These are phyloP conservation scores for Fusarium humuli DNA, from an alignment of 2,329 filamentous ascomycete genomes.

Conservation along the genomic window DNA sequence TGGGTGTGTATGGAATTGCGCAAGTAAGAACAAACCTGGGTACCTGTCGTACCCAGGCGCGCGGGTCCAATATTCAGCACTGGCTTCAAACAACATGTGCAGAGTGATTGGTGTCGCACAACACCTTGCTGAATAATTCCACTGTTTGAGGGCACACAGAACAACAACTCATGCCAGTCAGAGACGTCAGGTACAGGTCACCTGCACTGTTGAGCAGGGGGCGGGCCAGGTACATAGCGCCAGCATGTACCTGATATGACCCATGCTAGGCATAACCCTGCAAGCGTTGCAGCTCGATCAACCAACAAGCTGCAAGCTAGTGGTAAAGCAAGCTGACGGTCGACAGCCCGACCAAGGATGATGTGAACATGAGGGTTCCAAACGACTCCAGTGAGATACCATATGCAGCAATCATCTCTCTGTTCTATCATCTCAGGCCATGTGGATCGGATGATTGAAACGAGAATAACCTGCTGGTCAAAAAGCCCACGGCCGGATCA, in stretches of 20 bases:
- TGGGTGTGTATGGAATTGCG: slow-evolving; percentile 23
- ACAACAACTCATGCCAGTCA: slow-evolving; percentile 35
- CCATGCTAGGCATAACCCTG: slow-evolving; percentile 42
- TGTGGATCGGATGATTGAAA: not conserved
- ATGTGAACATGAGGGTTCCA: slow-evolving; percentile 6
- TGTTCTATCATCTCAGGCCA: not conserved
- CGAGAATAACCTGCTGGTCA: slow-evolving; percentile 4
- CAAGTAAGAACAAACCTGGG: slow-evolving; percentile 12
- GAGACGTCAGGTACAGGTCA: slow-evolving; percentile 55
- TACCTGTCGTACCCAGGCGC: slow-evolving; percentile 26
- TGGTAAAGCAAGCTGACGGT: slow-evolving; percentile 32
- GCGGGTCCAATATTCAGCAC: slow-evolving; percentile 25
- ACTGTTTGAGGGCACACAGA: slow-evolving; percentile 14
- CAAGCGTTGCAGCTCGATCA: slow-evolving; percentile 40
- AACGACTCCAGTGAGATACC: not conserved
- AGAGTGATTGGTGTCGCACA: slow-evolving; percentile 25
- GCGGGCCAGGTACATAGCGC: slow-evolving; percentile 52
- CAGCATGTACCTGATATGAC: slow-evolving; percentile 45
- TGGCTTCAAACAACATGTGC: slow-evolving; percentile 11
- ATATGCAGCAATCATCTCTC: not conserved
- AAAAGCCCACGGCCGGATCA: slow-evolving; percentile 18
- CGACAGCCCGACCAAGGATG: slow-evolving; percentile 12
- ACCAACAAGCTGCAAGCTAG: slow-evolving; percentile 30
- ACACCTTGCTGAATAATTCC: slow-evolving; percentile 36
- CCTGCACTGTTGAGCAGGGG: slow-evolving; percentile 51